A percentile compares a stretch with the other conserved stretches of the same genome.
Evolutionary conservation across 2,329 filamentous ascomycete genomes (phyloP).

Genomic region (Scedosporium minutisporum): DNA sequence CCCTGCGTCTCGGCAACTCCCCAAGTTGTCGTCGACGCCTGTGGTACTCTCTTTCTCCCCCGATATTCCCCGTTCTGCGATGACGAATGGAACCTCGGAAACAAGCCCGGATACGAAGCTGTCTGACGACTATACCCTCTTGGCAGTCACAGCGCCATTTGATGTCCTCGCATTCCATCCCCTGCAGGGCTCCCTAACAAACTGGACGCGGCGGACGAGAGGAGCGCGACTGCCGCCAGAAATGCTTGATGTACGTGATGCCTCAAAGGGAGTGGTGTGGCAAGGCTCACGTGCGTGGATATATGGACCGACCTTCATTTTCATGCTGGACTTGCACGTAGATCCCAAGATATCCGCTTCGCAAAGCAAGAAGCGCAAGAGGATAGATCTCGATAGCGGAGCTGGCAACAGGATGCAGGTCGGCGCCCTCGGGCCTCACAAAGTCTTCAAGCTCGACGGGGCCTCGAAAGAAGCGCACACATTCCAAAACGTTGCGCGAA

Average conservation of each 20-base stretch:
- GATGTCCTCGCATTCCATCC: constrained; percentile 68
- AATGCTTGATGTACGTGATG: constrained; percentile 66
- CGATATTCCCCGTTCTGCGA: constrained; percentile 24
- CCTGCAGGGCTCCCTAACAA: constrained; percentile 63
- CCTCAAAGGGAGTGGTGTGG: constrained; percentile 80
- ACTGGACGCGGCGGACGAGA: constrained; percentile 80
- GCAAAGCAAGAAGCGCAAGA: constrained; percentile 44
- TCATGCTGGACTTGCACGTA: constrained; percentile 78
- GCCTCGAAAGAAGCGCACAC: constrained; percentile 5
- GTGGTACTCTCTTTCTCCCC: constrained; percentile 60
- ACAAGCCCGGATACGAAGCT: constrained; percentile 16
- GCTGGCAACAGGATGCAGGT: constrained; percentile 43
- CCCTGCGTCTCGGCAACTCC: constrained; percentile 58
- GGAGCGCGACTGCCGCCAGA: constrained; percentile 63
- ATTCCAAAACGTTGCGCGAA: constrained; percentile 19
- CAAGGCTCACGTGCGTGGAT: constrained; percentile 72
- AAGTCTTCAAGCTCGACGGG: constrained; percentile 26
- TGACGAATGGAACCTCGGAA: constrained; percentile 5
- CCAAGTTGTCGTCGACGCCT: constrained; percentile 55
- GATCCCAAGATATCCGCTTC: constrained; percentile 34
- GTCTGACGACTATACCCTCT: constrained; percentile 40
- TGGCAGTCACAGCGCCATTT: constrained; percentile 36
- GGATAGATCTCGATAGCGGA: constrained; percentile 35
- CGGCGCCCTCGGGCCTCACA: constrained; percentile 33
- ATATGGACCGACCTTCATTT: constrained; percentile 76